Evolutionary conservation across 768 basidiomycete species (phyloP).

Genomic region (Coprinellus aureogranulatus): DNA sequence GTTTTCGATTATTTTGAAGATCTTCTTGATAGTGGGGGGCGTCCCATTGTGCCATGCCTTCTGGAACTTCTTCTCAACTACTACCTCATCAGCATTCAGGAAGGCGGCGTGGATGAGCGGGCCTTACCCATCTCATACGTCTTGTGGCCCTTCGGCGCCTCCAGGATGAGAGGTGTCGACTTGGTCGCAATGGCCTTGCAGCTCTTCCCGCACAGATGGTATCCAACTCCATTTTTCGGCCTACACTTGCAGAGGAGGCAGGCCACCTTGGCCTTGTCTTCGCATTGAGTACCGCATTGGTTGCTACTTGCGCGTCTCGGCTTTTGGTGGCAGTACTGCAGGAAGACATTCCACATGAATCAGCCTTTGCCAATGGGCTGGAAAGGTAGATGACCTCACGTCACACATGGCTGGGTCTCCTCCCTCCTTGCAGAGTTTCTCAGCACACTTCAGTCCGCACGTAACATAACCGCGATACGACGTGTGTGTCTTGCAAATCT

Average conservation of each 20-base stretch:
- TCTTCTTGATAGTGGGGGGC: constrained; percentile 7
- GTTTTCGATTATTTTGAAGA: constrained; percentile 18
- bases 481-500: constrained; percentile 7
- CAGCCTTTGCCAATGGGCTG: background rate
- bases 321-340: constrained; percentile 27
- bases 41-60: constrained; percentile 12
- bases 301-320: constrained; percentile 18
- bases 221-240: constrained; percentile 20
- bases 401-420: constrained; percentile 20
- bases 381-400: background rate
- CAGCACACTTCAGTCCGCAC: constrained; percentile 23
- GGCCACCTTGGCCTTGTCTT: constrained; percentile 21
- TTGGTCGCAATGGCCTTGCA: constrained; percentile 17
- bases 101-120: background rate
- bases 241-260: constrained; percentile 28
- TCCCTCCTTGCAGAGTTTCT: constrained; percentile 18
- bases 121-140: constrained; percentile 18
- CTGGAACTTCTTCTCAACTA: constrained; percentile 17
- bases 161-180: constrained; percentile 19
- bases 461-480: constrained; percentile 19
- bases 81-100: background rate
- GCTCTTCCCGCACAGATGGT: constrained; percentile 22
- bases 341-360: background rate
- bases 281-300: constrained; percentile 25
- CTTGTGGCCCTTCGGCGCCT: constrained; percentile 16